phyloP scores from a whole-genome alignment of 2,329 filamentous ascomycete genomes.

The Penicillium griseofulvum region DNA sequence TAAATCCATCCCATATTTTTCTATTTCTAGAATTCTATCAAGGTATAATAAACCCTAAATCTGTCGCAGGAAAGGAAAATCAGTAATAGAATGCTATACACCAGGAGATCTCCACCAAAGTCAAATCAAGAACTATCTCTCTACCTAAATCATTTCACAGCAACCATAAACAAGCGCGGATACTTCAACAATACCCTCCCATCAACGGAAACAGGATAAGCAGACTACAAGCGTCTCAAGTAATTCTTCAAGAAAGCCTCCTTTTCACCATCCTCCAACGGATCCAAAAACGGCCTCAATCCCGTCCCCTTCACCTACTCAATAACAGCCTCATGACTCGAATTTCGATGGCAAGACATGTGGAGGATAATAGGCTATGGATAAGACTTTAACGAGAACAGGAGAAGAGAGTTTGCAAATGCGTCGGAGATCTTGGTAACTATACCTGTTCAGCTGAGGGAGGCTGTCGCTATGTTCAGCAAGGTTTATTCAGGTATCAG shows the following conservation, averaged over 20 bases:
- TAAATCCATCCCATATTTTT: neutral
- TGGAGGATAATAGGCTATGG: neutral
- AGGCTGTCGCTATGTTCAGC: too few species aligned
- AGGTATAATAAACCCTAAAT: neutral
- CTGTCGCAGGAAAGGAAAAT: neutral
- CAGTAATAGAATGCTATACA: neutral
- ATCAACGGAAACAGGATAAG: constrained; percentile 49
- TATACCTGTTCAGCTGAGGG: too few species aligned
- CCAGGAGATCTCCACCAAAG: neutral
- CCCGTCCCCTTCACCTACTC: constrained; percentile 62
- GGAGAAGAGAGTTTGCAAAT: too few species aligned
- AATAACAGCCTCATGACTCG: constrained; percentile 51
- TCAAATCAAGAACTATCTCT: neutral
- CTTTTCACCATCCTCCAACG: constrained; percentile 43
- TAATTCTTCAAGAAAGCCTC: constrained; percentile 51
- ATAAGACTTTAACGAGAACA: neutral
- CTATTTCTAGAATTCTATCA: neutral
- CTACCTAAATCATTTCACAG: constrained; percentile 24
- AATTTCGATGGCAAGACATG: neutral
- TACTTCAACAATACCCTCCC: constrained; percentile 57
- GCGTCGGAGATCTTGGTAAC: too few species aligned
- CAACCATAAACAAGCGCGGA: constrained; percentile 57
- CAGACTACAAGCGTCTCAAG: constrained; percentile 41
- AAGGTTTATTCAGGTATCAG: too few species aligned
- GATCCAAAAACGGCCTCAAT: constrained; percentile 54